Evolutionary conservation across 169 alveolate genomes (phyloP).

Genomic region (Plasmodium vinckei): DNA sequence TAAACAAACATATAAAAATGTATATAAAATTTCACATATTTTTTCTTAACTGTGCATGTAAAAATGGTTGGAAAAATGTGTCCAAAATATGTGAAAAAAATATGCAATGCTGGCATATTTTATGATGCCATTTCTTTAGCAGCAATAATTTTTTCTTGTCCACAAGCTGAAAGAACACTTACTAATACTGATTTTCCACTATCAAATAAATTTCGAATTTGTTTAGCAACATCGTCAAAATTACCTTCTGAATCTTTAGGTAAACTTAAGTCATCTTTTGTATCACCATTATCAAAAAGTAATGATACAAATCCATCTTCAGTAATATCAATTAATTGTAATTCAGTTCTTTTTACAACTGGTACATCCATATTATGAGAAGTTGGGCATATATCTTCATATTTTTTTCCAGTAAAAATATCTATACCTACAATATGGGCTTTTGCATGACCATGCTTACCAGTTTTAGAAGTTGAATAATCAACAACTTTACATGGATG

Average conservation of each 20-base stretch:
- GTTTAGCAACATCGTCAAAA: conserved; percentile 92
- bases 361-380: conserved; percentile 99
- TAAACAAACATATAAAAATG: no score
- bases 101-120: no score
- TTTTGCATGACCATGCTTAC: conserved; percentile 99
- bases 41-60: no score
- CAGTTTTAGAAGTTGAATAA: conserved; percentile 97
- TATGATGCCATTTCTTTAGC: conserved; percentile 85
- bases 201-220: conserved; percentile 87
- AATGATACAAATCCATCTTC: conserved; percentile 95
- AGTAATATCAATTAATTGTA: conserved; percentile 92
- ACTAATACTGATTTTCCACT: conserved; percentile 91
- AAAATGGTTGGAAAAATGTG: no score
- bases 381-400: conserved; percentile 98
- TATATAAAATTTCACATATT: no score
- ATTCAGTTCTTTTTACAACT: conserved; percentile 93
- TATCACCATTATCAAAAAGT: conserved; percentile 94
- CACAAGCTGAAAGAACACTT: conserved; percentile 93
- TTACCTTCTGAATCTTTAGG: conserved; percentile 96
- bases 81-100: no score
- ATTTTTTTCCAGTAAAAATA: conserved; percentile 97
- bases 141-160: conserved; percentile 91
- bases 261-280: conserved; percentile 95
- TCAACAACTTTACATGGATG: conserved; percentile 98
- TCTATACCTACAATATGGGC: conserved; percentile 98